phyloP scores from a whole-genome alignment of 129 eudicot genomes.

The Silybum marianum region DNA sequence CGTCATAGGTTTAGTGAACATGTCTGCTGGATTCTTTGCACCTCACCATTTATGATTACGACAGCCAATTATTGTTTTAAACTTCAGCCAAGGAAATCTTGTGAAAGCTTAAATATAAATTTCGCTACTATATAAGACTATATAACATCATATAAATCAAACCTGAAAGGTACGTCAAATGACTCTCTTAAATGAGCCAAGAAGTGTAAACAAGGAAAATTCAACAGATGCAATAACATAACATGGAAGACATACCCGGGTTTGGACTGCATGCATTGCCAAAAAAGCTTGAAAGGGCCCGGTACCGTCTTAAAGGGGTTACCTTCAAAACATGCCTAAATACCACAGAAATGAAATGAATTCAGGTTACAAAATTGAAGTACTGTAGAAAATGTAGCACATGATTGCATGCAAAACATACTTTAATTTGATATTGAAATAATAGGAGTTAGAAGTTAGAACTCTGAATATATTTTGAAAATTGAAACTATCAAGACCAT shows the following conservation, averaged over 20 bases:
- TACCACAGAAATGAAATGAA: slow-evolving; percentile 9
- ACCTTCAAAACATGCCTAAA: slow-evolving; percentile 96
- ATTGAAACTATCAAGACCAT: neutral
- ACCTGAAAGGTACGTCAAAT: neutral
- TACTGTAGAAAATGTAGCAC: neutral
- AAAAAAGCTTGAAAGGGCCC: slow-evolving; percentile 95
- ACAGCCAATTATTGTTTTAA: neutral
- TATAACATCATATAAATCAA: neutral
- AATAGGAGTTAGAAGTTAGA: neutral
- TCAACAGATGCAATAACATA: neutral
- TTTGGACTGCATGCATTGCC: slow-evolving; percentile 94
- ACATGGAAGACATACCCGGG: slow-evolving; percentile 65
- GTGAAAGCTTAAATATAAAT: neutral
- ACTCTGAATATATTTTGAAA: neutral
- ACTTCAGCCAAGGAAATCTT: neutral
- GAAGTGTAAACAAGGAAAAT: neutral
- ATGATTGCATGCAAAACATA: neutral
- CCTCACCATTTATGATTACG: neutral
- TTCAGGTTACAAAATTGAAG: neutral
- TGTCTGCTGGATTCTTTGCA: no score
- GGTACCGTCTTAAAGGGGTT: slow-evolving; percentile 98
- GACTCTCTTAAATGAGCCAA: neutral
- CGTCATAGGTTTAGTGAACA: no score
- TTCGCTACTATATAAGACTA: neutral
- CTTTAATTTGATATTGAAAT: neutral